phyloP scores from a whole-genome alignment of 768 basidiomycete species.

The Trametes punicea region DNA sequence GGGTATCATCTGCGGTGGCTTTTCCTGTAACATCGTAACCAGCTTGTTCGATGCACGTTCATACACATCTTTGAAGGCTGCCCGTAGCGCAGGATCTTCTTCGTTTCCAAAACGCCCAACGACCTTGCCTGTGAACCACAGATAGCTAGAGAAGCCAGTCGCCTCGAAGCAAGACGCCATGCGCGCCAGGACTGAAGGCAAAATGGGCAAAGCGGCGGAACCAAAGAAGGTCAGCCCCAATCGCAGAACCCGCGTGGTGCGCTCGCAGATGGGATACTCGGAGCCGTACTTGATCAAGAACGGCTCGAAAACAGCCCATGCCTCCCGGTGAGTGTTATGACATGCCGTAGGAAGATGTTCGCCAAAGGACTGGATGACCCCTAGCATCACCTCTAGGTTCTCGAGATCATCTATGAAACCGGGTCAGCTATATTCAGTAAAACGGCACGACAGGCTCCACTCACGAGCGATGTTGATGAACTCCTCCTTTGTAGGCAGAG shows the following conservation, averaged over 20 bases:
- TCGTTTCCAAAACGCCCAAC: constrained; percentile 74
- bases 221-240: constrained; percentile 84
- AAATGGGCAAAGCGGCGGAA: constrained; percentile 56
- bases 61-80: constrained; percentile 59
- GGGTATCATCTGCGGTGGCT: constrained; percentile 71
- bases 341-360: constrained; percentile 81
- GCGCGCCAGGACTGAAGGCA: constrained; percentile 66
- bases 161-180: constrained; percentile 78
- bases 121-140: constrained; percentile 93
- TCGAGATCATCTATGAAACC: constrained; percentile 70
- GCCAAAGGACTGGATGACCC: constrained; percentile 76
- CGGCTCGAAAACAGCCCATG: constrained; percentile 79
- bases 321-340: constrained; percentile 70
- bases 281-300: constrained; percentile 78
- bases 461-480: constrained; percentile 64
- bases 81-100: constrained; percentile 51
- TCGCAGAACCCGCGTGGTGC: constrained; percentile 79
- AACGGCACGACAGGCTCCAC: constrained; percentile 25
- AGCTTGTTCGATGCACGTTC: constrained; percentile 75
- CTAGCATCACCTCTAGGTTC: constrained; percentile 89
- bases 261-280: constrained; percentile 75
- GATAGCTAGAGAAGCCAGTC: constrained; percentile 79
- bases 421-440: not conserved
- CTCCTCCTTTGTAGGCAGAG: constrained; percentile 64
- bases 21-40: constrained; percentile 61